Evolutionary conservation across 495 filamentous ascomycete genomes (phyloP).

Genomic region (Penicillium taxi): DNA sequence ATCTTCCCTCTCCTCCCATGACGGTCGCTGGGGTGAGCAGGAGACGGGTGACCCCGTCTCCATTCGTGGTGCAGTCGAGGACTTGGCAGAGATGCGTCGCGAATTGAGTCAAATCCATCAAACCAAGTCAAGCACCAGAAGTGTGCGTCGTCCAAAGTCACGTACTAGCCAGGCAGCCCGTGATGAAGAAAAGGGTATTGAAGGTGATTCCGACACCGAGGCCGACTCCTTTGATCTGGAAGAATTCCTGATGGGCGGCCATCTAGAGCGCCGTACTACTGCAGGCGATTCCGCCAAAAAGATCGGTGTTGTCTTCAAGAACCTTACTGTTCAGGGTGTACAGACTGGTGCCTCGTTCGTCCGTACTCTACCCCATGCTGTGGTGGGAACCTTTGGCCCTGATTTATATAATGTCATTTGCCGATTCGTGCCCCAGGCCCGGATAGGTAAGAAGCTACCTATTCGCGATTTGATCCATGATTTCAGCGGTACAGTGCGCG

Average conservation of each 20-base stretch:
- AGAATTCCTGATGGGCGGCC: constrained; percentile 69
- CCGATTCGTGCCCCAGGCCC: constrained; percentile 56
- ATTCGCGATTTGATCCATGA: constrained; percentile 61
- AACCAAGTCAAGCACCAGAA: constrained; percentile 27
- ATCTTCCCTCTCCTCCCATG: constrained; percentile 14
- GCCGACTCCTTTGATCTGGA: constrained; percentile 58
- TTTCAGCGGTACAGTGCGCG: constrained; percentile 68
- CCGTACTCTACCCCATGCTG: constrained; percentile 65
- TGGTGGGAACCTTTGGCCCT: constrained; percentile 77
- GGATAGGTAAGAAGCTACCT: constrained; percentile 40
- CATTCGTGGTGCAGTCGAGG: constrained; percentile 57
- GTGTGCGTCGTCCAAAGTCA: constrained; percentile 16
- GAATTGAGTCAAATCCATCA: constrained; percentile 55
- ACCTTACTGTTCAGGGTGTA: constrained; percentile 68
- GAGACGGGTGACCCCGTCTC: constrained; percentile 57
- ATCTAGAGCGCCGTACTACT: constrained; percentile 69
- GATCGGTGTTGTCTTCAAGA: constrained; percentile 76
- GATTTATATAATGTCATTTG: constrained; percentile 67
- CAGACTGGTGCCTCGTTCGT: constrained; percentile 60
- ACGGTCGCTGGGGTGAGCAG: constrained; percentile 69
- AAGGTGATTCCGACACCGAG: constrained; percentile 18
- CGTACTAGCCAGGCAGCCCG: constrained; percentile 23
- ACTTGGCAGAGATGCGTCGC: constrained; percentile 59
- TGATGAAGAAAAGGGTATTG: constrained; percentile 31
- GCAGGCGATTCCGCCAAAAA: constrained; percentile 65